phyloP scores from a whole-genome alignment of 192 early-diverging fungal genomes.

The Backusella tuberculispora region DNA sequence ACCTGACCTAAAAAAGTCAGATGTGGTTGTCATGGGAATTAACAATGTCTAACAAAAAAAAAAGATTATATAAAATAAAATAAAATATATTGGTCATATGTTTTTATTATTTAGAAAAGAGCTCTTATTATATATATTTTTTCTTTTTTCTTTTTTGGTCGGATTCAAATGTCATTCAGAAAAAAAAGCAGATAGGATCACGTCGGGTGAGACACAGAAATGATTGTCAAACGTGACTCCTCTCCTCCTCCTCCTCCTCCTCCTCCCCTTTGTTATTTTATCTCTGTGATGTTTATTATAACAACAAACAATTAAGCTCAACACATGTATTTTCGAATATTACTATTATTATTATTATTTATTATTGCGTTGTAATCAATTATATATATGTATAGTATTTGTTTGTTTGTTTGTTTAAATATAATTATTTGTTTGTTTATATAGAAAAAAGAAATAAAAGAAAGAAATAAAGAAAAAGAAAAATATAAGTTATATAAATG shows the following conservation, averaged over 20 bases:
- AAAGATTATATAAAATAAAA: too few relatives aligned
- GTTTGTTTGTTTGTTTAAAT: too few relatives aligned
- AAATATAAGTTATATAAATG: too few relatives aligned
- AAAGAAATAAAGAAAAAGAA: too few relatives aligned
- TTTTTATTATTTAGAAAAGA: not conserved
- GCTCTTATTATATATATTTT: not conserved
- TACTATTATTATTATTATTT: too few relatives aligned
- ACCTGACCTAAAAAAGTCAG: not conserved
- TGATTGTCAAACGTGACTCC: slow-evolving; percentile 14
- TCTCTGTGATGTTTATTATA: not conserved
- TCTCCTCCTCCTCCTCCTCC: too few relatives aligned
- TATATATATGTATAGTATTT: too few relatives aligned
- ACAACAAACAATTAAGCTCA: not conserved
- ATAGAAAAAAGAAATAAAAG: too few relatives aligned
- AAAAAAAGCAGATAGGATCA: slow-evolving; percentile 4
- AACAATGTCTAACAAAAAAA: not conserved
- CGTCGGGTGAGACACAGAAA: not conserved
- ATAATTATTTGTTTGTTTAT: too few relatives aligned
- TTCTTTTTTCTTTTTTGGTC: not conserved
- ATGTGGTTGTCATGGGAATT: slow-evolving; percentile 11
- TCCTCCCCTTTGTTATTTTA: not conserved
- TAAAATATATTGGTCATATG: not conserved
- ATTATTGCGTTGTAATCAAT: too few relatives aligned
- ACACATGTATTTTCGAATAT: too few relatives aligned
- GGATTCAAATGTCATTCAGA: slow-evolving; percentile 8